Evolutionary conservation across 2,329 filamentous ascomycete species (phyloP).

Genomic region (Alternaria brassicae): DNA sequence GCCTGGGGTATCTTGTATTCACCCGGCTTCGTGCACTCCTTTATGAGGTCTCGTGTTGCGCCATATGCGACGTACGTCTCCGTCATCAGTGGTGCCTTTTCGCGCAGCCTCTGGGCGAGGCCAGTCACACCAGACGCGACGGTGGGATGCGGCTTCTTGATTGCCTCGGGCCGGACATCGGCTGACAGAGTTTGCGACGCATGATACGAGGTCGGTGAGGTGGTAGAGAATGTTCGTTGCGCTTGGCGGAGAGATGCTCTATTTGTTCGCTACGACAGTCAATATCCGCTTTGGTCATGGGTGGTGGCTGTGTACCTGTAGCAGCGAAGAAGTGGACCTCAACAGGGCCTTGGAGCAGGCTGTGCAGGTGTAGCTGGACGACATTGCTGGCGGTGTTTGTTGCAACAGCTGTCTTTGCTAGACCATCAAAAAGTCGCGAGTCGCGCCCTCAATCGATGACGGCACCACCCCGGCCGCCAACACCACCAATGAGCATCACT

Average conservation of each 20-base stretch:
- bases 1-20: slow-evolving; percentile 77
- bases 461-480: slow-evolving; percentile 33
- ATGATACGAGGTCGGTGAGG: slow-evolving; percentile 31
- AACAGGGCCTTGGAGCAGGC: slow-evolving; percentile 43
- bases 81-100: slow-evolving; percentile 45
- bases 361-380: slow-evolving; percentile 47
- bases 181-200: slow-evolving; percentile 27
- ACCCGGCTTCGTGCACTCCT: slow-evolving; percentile 74
- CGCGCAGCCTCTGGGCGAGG: slow-evolving; percentile 40
- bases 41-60: slow-evolving; percentile 79
- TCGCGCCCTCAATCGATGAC: slow-evolving; percentile 43
- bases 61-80: slow-evolving; percentile 81
- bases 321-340: slow-evolving; percentile 19
- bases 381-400: slow-evolving; percentile 37
- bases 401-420: slow-evolving; percentile 8
- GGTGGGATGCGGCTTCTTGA: slow-evolving; percentile 26
- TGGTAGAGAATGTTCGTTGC: slow-evolving; percentile 37
- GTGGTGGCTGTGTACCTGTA: slow-evolving; percentile 27
- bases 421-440: slow-evolving; percentile 37
- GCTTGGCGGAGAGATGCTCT: slow-evolving; percentile 25
- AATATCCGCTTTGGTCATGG: slow-evolving; percentile 12
- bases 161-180: slow-evolving; percentile 23
- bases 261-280: slow-evolving; percentile 32
- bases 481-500: slow-evolving; percentile 21
- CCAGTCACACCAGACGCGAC: slow-evolving; percentile 26